Conservation (phyloP, 1,284 basidiomycete species). For the Fomitopsis pinicola region DNA sequence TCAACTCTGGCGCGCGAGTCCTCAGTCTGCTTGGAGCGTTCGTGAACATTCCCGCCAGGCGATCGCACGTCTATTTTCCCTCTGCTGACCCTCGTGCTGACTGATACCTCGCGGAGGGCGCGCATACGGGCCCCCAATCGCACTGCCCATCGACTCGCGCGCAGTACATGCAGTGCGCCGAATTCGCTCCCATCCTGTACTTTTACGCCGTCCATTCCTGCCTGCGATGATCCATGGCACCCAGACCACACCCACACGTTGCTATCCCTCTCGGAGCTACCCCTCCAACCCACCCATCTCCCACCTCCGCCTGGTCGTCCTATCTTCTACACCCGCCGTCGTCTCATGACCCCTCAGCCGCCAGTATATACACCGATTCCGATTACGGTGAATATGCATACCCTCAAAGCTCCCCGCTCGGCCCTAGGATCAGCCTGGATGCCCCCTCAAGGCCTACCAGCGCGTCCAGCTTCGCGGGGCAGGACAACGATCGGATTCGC, state of each 20-base stretch:
- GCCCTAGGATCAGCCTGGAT: slow-evolving; percentile 26
- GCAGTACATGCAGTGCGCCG: not conserved
- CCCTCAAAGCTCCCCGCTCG: slow-evolving; percentile 11
- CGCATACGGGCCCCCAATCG: not conserved
- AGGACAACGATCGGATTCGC: slow-evolving; percentile 25
- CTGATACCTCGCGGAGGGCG: not conserved
- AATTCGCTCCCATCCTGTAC: not conserved
- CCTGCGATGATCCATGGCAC: slow-evolving; percentile 8
- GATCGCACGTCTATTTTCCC: not conserved
- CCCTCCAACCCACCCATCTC: slow-evolving; percentile 27
- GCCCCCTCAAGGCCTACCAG: slow-evolving; percentile 29
- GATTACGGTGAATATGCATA: slow-evolving; percentile 13
- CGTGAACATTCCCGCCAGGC: not conserved
- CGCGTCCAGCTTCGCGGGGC: slow-evolving; percentile 36
- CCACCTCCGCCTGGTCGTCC: slow-evolving; percentile 24
- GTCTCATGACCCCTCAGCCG: slow-evolving; percentile 26
- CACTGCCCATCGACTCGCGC: not conserved
- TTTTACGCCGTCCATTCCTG: not conserved
- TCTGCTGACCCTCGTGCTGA: not conserved
- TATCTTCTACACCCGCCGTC: slow-evolving; percentile 25
- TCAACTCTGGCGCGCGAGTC: too few relatives aligned
- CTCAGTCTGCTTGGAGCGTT: not conserved
- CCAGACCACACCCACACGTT: slow-evolving; percentile 29
- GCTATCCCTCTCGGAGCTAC: slow-evolving; percentile 35
- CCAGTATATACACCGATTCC: slow-evolving; percentile 23